Base-by-base conservation (phyloP, 2,329 filamentous ascomycete genomes). In the Epichloe typhina region DNA sequence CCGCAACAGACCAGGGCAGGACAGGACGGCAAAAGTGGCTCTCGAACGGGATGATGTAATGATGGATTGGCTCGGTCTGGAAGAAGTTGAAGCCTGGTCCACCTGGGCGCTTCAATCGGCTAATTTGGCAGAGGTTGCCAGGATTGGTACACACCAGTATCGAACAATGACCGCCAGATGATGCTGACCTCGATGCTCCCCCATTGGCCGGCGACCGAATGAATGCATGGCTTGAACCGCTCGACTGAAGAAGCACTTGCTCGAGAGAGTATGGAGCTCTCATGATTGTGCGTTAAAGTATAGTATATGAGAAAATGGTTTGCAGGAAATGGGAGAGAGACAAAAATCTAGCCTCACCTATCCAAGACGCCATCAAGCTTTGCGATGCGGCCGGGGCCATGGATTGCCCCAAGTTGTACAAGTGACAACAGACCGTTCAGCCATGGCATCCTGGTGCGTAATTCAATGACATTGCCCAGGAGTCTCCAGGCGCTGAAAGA, bases 391-490 rank as follows among this genome's bases (percentile, higher is more conserved):
- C 88, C 86, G 56, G 87, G 87, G 23, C 89, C 88, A 61, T 75
- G 73, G 62, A 91, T 69, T 61, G 82, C 76, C 58, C 81, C 75
- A 74, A 86, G 83, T 69, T 93, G 88, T 58, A 84, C 66, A 67
- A 95, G 77, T 52, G 86, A 85, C 53, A 93, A 66, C 58, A 79
- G 72, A 63, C 88, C 88, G 62, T 75, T 76, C 51, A 95, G 76
- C 91, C 91, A 97, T 56, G 91, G 91, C 88, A 95, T 95, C 67
- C 88, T 86, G 57, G 72, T 67, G 58, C 84, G 75, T 62, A 95
- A 69, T 72, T 89, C 82, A 58, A 89, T 69, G 55, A 95, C 68
- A 64, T 80, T 82, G 55, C 82, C 82, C 51, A 84, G 66, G 67
- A 86, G 87, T 59, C 81, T 74, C 82, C 86, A 95, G 49, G 88